phyloP scores from a whole-genome alignment of 192 early-diverging fungal genomes.

The Pecoramyces ruminantium region DNA sequence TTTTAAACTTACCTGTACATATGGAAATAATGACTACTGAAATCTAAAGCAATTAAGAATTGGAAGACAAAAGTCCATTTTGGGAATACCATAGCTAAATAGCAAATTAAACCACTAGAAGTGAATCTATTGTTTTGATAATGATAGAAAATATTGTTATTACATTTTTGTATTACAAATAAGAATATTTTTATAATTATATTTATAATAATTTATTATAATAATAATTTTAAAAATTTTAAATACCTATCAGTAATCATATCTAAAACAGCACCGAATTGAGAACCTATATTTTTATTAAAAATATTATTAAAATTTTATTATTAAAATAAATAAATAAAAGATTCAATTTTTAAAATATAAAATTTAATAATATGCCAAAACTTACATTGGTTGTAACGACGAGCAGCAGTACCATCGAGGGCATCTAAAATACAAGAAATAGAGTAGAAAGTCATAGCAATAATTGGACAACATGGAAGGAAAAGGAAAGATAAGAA shows the following conservation, averaged over 20 bases:
- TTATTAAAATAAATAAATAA: too few relatives aligned
- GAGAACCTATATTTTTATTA: constrained; percentile 15
- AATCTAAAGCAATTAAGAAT: constrained; percentile 78
- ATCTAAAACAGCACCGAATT: constrained; percentile 92
- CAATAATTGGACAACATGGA: constrained; percentile 40
- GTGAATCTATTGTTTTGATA: constrained; percentile 37
- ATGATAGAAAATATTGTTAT: too few relatives aligned
- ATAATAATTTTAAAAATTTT: neutral
- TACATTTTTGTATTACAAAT: too few relatives aligned
- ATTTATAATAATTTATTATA: too few relatives aligned
- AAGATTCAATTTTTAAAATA: too few relatives aligned
- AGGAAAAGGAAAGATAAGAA: constrained; percentile 58
- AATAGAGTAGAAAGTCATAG: constrained; percentile 62
- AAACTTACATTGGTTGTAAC: constrained; percentile 69
- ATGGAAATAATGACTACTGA: constrained; percentile 95
- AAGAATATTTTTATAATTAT: too few relatives aligned
- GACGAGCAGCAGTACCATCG: constrained; percentile 88
- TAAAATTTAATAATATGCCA: too few relatives aligned
- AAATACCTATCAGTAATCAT: constrained; percentile 92
- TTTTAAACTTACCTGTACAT: constrained; percentile 66
- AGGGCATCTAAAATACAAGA: constrained; percentile 88
- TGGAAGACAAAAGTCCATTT: constrained; percentile 65
- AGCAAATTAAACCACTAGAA: constrained; percentile 79
- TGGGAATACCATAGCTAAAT: constrained; percentile 52
- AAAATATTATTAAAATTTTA: too few relatives aligned